These are phyloP conservation scores for Annulohypoxylon bovei DNA, from an alignment of 495 filamentous ascomycete genomes.

Conservation along the genomic window DNA sequence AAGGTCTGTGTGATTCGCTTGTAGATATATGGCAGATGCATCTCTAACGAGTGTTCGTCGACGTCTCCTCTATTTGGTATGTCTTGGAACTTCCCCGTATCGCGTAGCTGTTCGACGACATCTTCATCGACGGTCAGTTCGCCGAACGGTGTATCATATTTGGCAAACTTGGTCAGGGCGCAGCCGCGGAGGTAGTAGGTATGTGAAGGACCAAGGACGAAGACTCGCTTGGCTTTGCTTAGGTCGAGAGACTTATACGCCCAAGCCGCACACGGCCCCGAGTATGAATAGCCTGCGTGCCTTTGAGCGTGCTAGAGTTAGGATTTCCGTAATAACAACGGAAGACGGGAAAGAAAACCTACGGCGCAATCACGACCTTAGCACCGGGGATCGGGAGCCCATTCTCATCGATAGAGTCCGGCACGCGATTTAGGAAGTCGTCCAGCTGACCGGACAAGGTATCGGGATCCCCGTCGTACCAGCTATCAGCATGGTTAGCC, in stretches of 20 bases:
- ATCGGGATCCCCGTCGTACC: slow-evolving; percentile 75
- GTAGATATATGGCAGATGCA: slow-evolving; percentile 95
- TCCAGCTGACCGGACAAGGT: slow-evolving; percentile 78
- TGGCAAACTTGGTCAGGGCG: slow-evolving; percentile 76
- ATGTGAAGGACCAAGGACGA: slow-evolving; percentile 94
- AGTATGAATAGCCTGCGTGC: slow-evolving; percentile 96
- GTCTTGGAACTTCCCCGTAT: slow-evolving; percentile 74
- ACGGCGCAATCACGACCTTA: slow-evolving; percentile 95
- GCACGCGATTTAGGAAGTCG: slow-evolving; percentile 78
- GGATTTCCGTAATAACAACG: slow-evolving; percentile 18
- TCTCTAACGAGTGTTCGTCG: slow-evolving; percentile 94
- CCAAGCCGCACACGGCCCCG: slow-evolving; percentile 91
- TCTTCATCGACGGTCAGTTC: slow-evolving; percentile 76
- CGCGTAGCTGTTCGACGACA: slow-evolving; percentile 69
- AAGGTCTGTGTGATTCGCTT: slow-evolving; percentile 74
- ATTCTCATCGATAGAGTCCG: slow-evolving; percentile 66
- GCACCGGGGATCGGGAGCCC: slow-evolving; percentile 78
- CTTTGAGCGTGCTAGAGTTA: slow-evolving; percentile 56
- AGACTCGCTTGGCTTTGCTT: slow-evolving; percentile 82
- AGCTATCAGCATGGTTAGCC: slow-evolving; percentile 71
- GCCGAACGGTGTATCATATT: slow-evolving; percentile 88
- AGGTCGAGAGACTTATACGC: slow-evolving; percentile 93
- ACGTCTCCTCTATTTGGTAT: slow-evolving; percentile 78
- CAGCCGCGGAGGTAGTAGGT: slow-evolving; percentile 81
- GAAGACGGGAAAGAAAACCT: slow-evolving; percentile 53